These are phyloP conservation scores for Penicillium paxilli DNA, from an alignment of 495 filamentous ascomycete genomes.

Conservation along the genomic window DNA sequence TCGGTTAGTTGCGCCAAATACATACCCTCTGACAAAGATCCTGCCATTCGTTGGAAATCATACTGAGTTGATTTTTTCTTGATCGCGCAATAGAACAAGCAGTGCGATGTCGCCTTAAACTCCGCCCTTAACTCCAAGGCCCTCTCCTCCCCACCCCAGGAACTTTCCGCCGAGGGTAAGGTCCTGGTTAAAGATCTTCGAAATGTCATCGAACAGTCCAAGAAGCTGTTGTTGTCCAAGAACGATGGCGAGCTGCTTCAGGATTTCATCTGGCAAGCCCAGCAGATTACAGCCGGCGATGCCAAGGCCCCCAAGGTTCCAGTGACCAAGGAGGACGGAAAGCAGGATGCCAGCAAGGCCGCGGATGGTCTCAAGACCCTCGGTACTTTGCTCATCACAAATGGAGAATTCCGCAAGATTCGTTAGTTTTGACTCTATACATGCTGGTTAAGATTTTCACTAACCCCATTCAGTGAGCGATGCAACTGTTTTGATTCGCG, in stretches of 20 bases:
- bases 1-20: constrained; percentile 60
- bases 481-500: constrained; percentile 76
- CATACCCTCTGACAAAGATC: neutral
- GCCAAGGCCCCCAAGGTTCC: constrained; percentile 62
- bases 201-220: constrained; percentile 84
- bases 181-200: constrained; percentile 73
- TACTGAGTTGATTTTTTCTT: constrained; percentile 8
- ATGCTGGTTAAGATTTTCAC: constrained; percentile 25
- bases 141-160: constrained; percentile 68
- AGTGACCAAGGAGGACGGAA: constrained; percentile 69
- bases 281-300: constrained; percentile 63
- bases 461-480: constrained; percentile 65
- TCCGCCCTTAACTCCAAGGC: constrained; percentile 69
- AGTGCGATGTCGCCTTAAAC: constrained; percentile 93
- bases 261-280: constrained; percentile 94
- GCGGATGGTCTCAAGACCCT: constrained; percentile 85
- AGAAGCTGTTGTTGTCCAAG: constrained; percentile 86
- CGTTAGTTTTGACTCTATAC: constrained; percentile 53
- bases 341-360: constrained; percentile 78
- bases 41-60: neutral
- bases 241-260: constrained; percentile 93
- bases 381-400: constrained; percentile 87
- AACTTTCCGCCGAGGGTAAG: constrained; percentile 81
- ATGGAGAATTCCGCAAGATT: constrained; percentile 95
- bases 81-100: constrained; percentile 64